Conservation (phyloP, 2,329 filamentous ascomycete genomes). For the Penicillium italicum region DNA sequence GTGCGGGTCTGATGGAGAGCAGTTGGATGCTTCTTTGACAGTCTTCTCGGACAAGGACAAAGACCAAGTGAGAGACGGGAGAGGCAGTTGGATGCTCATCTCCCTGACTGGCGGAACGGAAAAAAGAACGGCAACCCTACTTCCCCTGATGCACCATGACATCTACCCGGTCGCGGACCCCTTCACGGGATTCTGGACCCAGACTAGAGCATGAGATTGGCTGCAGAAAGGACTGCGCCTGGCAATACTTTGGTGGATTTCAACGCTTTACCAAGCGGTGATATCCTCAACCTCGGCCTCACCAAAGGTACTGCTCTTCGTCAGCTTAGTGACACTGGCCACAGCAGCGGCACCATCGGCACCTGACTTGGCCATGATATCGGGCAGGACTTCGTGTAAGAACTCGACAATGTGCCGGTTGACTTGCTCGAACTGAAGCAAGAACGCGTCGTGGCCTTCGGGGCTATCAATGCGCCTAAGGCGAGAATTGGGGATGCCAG, state of each 20-base stretch:
- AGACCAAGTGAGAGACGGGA: constrained; percentile 30
- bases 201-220: constrained; percentile 19
- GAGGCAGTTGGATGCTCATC: constrained; percentile 43
- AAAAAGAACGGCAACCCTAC: constrained; percentile 35
- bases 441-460: constrained; percentile 93
- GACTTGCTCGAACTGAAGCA: constrained; percentile 96
- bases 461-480: constrained; percentile 87
- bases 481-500: constrained; percentile 70
- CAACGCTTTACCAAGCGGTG: constrained; percentile 70
- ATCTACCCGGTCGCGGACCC: constrained; percentile 7
- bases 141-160: constrained; percentile 27
- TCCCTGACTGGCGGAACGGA: constrained; percentile 38
- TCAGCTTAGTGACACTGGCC: constrained; percentile 59
- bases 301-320: constrained; percentile 87
- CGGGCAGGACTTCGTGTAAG: constrained; percentile 73
- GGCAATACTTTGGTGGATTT: not conserved
- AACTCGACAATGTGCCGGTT: constrained; percentile 84
- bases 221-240: constrained; percentile 31
- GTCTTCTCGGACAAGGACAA: constrained; percentile 29
- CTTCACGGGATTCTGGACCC: constrained; percentile 4
- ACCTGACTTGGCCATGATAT: constrained; percentile 73
- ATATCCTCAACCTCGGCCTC: constrained; percentile 96
- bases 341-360: constrained; percentile 48
- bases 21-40: constrained; percentile 45
- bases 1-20: constrained; percentile 39